Evolutionary conservation across 352 stramenopile genomes (phyloP).

Genomic region (Pythium graminicola): DNA sequence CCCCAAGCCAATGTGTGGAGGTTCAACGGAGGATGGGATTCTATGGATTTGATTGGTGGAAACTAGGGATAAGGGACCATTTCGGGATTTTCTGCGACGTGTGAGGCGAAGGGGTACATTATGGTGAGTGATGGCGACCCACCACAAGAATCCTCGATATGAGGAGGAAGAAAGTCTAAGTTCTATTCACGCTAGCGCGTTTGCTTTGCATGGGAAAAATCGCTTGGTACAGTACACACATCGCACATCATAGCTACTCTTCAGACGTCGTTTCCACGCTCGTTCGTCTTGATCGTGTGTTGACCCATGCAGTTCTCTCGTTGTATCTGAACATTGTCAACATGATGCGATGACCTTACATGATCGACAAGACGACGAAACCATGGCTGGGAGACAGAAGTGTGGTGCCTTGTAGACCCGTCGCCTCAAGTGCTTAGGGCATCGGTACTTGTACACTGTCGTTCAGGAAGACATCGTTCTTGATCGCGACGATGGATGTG

Average conservation of each 20-base stretch:
- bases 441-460: constrained; percentile 48
- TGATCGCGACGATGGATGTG: constrained; percentile 76
- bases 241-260: constrained; percentile 1
- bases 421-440: constrained; percentile 2
- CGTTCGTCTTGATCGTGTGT: no score
- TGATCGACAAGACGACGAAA: no score
- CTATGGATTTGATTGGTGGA: constrained; percentile 18
- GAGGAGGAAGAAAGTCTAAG: neutral
- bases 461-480: constrained; percentile 72
- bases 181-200: constrained; percentile 2
- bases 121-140: constrained; percentile 11
- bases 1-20: constrained; percentile 26
- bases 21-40: constrained; percentile 22
- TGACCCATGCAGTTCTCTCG: no score
- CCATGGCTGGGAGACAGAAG: no score
- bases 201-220: neutral
- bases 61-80: neutral
- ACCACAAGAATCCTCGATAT: neutral
- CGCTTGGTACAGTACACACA: neutral
- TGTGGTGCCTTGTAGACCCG: neutral
- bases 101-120: constrained; percentile 8
- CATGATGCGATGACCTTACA: no score
- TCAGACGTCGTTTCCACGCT: neutral
- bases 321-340: neutral
- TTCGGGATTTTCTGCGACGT: constrained; percentile 20